phyloP scores from a whole-genome alignment of 1,139 yeast species.

The Geotrichum macrosporum region DNA sequence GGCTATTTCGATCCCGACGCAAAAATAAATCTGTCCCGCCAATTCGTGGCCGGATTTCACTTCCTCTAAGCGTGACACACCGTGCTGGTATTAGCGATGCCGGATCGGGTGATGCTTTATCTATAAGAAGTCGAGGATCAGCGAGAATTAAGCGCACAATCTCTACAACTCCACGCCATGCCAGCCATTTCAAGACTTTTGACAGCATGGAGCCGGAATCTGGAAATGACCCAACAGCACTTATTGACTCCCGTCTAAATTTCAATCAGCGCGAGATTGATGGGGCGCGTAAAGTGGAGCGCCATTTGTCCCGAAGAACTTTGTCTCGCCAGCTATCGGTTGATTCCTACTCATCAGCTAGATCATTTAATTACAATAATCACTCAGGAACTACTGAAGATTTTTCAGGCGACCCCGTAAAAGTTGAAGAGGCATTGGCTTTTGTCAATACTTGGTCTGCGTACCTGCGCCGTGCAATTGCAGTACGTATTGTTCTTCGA shows the following conservation, averaged over 20 bases:
- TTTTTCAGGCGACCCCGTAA: slow-evolving; percentile 7
- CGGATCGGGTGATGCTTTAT: slow-evolving; percentile 12
- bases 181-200: slow-evolving; percentile 2
- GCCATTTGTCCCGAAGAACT: slow-evolving; percentile 11
- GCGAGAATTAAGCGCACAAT: background rate
- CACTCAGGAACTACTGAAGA: too few relatives aligned
- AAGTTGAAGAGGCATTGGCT: slow-evolving; percentile 33
- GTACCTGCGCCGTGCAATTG: slow-evolving; percentile 36
- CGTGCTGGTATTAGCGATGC: slow-evolving; percentile 9
- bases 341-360: too few relatives aligned
- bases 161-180: background rate
- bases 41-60: slow-evolving; percentile 12
- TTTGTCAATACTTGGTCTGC: slow-evolving; percentile 38
- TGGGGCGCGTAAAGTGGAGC: slow-evolving; percentile 12
- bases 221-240: too few relatives aligned
- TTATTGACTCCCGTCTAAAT: slow-evolving; percentile 14
- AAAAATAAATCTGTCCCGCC: slow-evolving; percentile 2
- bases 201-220: slow-evolving; percentile 5
- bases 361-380: too few relatives aligned
- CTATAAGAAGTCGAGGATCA: slow-evolving; percentile 4
- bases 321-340: too few relatives aligned
- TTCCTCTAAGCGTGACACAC: slow-evolving; percentile 14
- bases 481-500: slow-evolving; percentile 34
- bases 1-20: slow-evolving; percentile 3
- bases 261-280: slow-evolving; percentile 16